These are phyloP conservation scores for Plantago coronopus DNA, from an alignment of 305 asterid genomes.

Conservation along the genomic window DNA sequence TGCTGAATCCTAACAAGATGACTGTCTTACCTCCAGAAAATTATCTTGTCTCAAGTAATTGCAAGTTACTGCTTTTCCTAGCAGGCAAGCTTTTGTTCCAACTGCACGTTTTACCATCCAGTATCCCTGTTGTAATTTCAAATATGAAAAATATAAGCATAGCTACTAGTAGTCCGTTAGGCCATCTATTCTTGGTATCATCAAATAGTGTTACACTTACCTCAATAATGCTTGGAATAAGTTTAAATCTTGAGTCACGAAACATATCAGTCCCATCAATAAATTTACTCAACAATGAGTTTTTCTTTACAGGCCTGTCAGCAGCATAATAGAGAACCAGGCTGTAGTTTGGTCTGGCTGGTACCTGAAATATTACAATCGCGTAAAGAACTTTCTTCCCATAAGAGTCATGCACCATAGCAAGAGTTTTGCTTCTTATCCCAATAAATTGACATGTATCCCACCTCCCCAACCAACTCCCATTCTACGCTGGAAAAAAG, in stretches of 20 bases:
- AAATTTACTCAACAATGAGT: conserved; percentile 79
- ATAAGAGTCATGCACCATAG: too few species aligned
- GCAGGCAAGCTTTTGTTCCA: conserved; percentile 95
- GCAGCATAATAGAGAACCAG: conserved; percentile 92
- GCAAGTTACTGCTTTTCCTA: conserved; percentile 98
- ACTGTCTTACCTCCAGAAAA: conserved; percentile 81
- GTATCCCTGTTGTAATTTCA: conserved; percentile 59
- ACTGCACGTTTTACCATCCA: conserved; percentile 99
- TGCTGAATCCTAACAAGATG: conserved; percentile 1
- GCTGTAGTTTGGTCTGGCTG: conserved; percentile 95
- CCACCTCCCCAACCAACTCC: too few species aligned
- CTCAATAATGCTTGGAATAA: conserved; percentile 96
- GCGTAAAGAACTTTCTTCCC: neutral
- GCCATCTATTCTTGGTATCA: conserved; percentile 12
- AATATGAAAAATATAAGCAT: neutral
- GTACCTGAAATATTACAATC: conserved; percentile 59
- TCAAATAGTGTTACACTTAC: conserved; percentile 41
- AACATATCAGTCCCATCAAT: conserved; percentile 75
- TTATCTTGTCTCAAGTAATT: conserved; percentile 87
- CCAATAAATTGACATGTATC: too few species aligned
- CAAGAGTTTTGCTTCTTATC: too few species aligned
- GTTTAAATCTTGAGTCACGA: conserved; percentile 96
- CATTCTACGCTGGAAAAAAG: too few species aligned
- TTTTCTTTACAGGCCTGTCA: conserved; percentile 73
- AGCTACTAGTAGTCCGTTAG: neutral